Evolutionary conservation across 179 eudicot species (phyloP).

Genomic region (Carnegiea gigantea): DNA sequence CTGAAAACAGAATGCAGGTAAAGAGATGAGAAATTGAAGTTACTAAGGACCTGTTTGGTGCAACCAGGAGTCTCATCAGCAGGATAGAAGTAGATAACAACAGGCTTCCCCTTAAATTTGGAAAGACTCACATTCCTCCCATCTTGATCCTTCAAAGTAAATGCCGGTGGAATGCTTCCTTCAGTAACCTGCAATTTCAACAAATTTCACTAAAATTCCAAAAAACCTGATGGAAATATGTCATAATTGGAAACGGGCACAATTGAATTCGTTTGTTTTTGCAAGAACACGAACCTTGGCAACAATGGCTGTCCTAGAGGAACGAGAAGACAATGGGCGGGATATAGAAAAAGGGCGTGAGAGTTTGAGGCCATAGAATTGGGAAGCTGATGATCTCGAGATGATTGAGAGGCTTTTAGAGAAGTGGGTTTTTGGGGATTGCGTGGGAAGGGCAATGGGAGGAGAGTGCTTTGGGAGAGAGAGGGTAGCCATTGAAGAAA

Average conservation of each 20-base stretch:
- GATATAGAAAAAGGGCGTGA: slow-evolving; percentile 36
- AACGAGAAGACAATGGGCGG: slow-evolving; percentile 27
- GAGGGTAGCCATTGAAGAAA: slow-evolving; percentile 55
- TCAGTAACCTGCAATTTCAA: slow-evolving; percentile 52
- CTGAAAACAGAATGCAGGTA: background rate
- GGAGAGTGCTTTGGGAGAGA: slow-evolving; percentile 48
- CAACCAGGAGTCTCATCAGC: slow-evolving; percentile 99
- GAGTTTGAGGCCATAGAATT: slow-evolving; percentile 54
- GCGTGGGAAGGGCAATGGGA: slow-evolving; percentile 41
- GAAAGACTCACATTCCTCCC: slow-evolving; percentile 80
- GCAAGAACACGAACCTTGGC: slow-evolving; percentile 55
- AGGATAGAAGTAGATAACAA: slow-evolving; percentile 88
- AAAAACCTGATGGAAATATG: slow-evolving; percentile 4
- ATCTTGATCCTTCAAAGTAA: slow-evolving; percentile 84
- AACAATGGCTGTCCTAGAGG: slow-evolving; percentile 40
- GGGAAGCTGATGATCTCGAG: slow-evolving; percentile 57
- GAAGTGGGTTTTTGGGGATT: slow-evolving; percentile 37
- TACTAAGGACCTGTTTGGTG: slow-evolving; percentile 77
- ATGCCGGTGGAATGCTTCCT: slow-evolving; percentile 65
- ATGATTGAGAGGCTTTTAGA: slow-evolving; percentile 32
- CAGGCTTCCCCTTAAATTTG: slow-evolving; percentile 92
- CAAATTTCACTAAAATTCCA: background rate
- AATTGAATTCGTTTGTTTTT: background rate
- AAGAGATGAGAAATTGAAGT: background rate
- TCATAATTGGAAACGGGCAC: background rate